Percentiles rank a stretch among this genome's conserved stretches.
Conservation (phyloP, 2,329 filamentous ascomycete genomes). For the Exophiala sp. region DNA sequence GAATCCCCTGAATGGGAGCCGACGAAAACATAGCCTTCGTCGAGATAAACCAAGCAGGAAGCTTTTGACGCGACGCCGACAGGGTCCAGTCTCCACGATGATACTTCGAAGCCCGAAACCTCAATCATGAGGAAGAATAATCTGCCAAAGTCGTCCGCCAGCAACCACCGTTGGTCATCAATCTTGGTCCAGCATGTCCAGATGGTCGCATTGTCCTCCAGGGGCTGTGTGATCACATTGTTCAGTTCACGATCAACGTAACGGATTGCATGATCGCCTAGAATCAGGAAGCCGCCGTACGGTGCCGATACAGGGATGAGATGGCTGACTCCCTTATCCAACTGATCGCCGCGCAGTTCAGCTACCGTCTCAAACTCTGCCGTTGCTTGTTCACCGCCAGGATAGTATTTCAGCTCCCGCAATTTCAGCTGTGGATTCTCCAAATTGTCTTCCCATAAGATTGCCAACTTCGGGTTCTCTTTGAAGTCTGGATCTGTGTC, state of each 20-base stretch:
- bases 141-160: slow-evolving; percentile 85
- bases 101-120: slow-evolving; percentile 60
- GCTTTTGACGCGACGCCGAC: slow-evolving; percentile 69
- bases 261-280: slow-evolving; percentile 73
- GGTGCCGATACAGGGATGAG: slow-evolving; percentile 57
- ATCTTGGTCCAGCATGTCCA: slow-evolving; percentile 89
- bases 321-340: slow-evolving; percentile 57
- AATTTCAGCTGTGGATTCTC: slow-evolving; percentile 52
- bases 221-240: slow-evolving; percentile 56
- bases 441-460: slow-evolving; percentile 60
- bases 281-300: slow-evolving; percentile 63
- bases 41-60: slow-evolving; percentile 71
- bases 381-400: slow-evolving; percentile 41
- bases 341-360: slow-evolving; percentile 44
- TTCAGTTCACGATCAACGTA: slow-evolving; percentile 77
- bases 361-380: slow-evolving; percentile 51
- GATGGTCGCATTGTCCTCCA: slow-evolving; percentile 66
- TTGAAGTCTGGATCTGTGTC: slow-evolving; percentile 44
- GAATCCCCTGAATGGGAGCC: slow-evolving; percentile 92
- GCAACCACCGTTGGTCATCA: slow-evolving; percentile 73
- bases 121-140: slow-evolving; percentile 75
- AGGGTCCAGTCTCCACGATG: slow-evolving; percentile 62
- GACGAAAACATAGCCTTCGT: slow-evolving; percentile 68
- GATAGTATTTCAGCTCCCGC: slow-evolving; percentile 49
- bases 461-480: slow-evolving; percentile 54